Conservation (phyloP, 208 protist species). For the Angomonas deanei region DNA sequence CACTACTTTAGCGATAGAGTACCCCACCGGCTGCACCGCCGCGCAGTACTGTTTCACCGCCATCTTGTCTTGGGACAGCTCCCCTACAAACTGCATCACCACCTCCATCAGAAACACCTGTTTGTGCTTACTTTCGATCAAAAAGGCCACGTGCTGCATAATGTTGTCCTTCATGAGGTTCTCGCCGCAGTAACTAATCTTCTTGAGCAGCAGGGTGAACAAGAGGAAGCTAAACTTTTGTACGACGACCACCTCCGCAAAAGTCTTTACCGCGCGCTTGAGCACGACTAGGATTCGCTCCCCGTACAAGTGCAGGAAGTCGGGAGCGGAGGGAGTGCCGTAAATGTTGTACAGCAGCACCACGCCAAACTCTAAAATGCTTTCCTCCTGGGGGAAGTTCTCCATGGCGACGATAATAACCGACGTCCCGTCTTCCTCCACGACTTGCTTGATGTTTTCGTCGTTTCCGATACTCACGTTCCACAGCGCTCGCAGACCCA, state of each 20-base stretch:
- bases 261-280: slow-evolving; percentile 42
- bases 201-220: slow-evolving; percentile 49
- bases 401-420: slow-evolving; percentile 60
- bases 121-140: slow-evolving; percentile 49
- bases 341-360: slow-evolving; percentile 80
- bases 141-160: slow-evolving; percentile 47
- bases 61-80: slow-evolving; percentile 47
- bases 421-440: slow-evolving; percentile 34
- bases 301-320: slow-evolving; percentile 35
- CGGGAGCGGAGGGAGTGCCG: slow-evolving; percentile 17
- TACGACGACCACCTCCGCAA: slow-evolving; percentile 50
- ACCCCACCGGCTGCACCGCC: slow-evolving; percentile 12
- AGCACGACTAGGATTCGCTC: slow-evolving; percentile 37
- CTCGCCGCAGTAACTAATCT: slow-evolving; percentile 35
- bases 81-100: slow-evolving; percentile 58
- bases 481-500: slow-evolving; percentile 74
- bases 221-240: slow-evolving; percentile 85
- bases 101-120: slow-evolving; percentile 84
- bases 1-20: slow-evolving; percentile 40
- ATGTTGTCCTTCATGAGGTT: slow-evolving; percentile 39
- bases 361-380: slow-evolving; percentile 56
- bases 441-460: slow-evolving; percentile 28
- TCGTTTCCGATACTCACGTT: slow-evolving; percentile 69
- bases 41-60: slow-evolving; percentile 27
- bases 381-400: slow-evolving; percentile 45